Evolutionary conservation across 176 grass and related monocot genomes (phyloP), one percentile per base, ranked within the genome.

Genomic region (Carex scoparia): DNA sequence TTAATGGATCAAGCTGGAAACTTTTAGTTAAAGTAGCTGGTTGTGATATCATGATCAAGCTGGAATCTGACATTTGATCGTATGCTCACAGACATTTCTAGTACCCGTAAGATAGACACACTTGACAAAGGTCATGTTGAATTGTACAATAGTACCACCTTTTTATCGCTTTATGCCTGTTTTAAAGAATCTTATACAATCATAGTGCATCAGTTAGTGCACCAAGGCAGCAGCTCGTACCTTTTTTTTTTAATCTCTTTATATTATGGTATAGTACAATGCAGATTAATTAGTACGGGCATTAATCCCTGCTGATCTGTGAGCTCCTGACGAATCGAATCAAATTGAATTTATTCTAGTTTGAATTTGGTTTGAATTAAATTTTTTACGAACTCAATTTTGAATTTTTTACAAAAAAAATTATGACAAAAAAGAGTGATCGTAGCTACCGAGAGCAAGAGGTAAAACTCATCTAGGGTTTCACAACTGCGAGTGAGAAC

Each of bases 171-270:
- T 77, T 77, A 56, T 56, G 73, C 48, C 27, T 77, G 71, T 75
- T 77, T 55, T 73, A 18, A 31, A 77, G 73, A 77, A 77, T 77
- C 73, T 77, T 56, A 54, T 56, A 56, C 73, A 30, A 54, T 54
- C 71, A 27, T 75, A 13, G 42, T 75, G 46, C 71, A 75, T 18
- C 23, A 37, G 35, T 37, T 37, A 37, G 35, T 37, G 35, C 35
- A 37, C 35, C 35, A 49, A 27, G 18, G 69, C 69, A 48, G 42
- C 42, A 4, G 69, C 69, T 48, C 8, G n/a, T 51, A 74, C 42
- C 51, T 37, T 37, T 3, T 37, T 37, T 37, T 37, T 37, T 23
- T 23, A 23, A 37, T 37, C 35, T 37, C 35, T 37, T 37, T 75
- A 53, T 75, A 23, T 23, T 75, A 53, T 38, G 6, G 13, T 13